Evolutionary conservation across 352 stramenopile genomes (phyloP).

Genomic region (Pythium vanterpoolii): DNA sequence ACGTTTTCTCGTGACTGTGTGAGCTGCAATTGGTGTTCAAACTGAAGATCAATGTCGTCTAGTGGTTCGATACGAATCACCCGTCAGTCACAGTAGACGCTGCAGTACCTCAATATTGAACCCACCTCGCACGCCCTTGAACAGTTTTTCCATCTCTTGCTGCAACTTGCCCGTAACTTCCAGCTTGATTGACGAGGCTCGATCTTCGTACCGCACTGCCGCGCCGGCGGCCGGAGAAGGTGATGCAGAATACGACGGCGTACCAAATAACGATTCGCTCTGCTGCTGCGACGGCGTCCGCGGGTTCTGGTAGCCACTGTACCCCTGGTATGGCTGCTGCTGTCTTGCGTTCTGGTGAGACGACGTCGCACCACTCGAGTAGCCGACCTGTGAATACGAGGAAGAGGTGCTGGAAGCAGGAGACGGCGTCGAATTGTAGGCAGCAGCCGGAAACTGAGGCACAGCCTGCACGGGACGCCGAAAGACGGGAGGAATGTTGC

Average conservation of each 20-base stretch:
- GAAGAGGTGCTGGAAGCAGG: constrained; percentile 10
- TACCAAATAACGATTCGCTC: constrained; percentile 46
- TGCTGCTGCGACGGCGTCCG: constrained; percentile 29
- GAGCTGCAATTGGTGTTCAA: constrained; percentile 82
- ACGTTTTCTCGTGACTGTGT: constrained; percentile 78
- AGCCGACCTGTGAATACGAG: constrained; percentile 10
- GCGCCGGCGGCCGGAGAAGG: constrained; percentile 11
- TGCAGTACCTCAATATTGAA: neutral
- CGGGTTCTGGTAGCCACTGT: constrained; percentile 43
- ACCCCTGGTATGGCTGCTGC: constrained; percentile 24
- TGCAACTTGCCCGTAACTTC: constrained; percentile 81
- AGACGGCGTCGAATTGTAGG: constrained; percentile 18
- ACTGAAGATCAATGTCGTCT: constrained; percentile 84
- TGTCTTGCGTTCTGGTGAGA: constrained; percentile 18
- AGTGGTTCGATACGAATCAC: neutral
- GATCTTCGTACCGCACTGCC: constrained; percentile 41
- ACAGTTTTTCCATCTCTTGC: constrained; percentile 69
- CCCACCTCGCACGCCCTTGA: constrained; percentile 74
- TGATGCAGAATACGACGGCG: constrained; percentile 7
- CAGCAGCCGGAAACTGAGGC: constrained; percentile 18
- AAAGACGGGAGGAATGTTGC: constrained; percentile 84
- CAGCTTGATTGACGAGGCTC: constrained; percentile 45
- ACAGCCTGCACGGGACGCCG: constrained; percentile 50
- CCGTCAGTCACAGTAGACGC: neutral
- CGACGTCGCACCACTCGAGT: constrained; percentile 9